Evolutionary conservation across 1,284 basidiomycete species (phyloP), one percentile per base, ranked within the genome.

Genomic region (Apiotrichum veenhuisii): DNA sequence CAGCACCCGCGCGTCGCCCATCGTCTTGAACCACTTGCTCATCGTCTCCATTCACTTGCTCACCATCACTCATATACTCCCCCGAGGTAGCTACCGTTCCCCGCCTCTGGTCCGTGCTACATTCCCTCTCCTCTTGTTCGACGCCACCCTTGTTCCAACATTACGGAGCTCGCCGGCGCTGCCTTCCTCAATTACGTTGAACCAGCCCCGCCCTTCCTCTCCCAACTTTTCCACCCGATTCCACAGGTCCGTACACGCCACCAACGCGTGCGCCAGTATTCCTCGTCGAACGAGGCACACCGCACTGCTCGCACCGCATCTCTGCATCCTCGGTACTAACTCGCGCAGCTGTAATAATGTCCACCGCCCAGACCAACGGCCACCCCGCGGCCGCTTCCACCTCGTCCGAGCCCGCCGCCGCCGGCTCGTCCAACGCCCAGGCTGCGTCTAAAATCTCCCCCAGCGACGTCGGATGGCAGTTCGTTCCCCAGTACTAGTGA

Each of bases 401-500:
- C 50, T 57, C 65, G 55, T 55, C 59, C 52, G 62, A 62, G 38
- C 40, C 62, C 17, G 46, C 44, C n/a, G 38, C 47, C 12, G 40
- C 38, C 18, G 40, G 30, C 12, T 5, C 30, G 5, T 30, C 49
- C 37, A 41, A 12, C 38, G 11, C 55, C 9, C 56, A 49, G 50
- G 48, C 34, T 14, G 37, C 53, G 11, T 49, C 52, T 50, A 56
- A 62, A 33, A 56, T 62, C 52, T 51, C 58, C 50, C 60, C 76
- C 17, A 69, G 63, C 57, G 75, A 77, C 47, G 91, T 95, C 74
- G 91, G 91, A 80, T 95, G 91, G 91, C 91, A 94, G 80, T 95
- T 95, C 79, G 91, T 94, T 67, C 90, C 90, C 53, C 91, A 95
- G 78, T 94, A 95, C 80, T 95, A 95, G 77, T 78, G 59, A 70